Evolutionary conservation across 2,329 filamentous ascomycete genomes (phyloP).

Genomic region (Fusarium lateritium): DNA sequence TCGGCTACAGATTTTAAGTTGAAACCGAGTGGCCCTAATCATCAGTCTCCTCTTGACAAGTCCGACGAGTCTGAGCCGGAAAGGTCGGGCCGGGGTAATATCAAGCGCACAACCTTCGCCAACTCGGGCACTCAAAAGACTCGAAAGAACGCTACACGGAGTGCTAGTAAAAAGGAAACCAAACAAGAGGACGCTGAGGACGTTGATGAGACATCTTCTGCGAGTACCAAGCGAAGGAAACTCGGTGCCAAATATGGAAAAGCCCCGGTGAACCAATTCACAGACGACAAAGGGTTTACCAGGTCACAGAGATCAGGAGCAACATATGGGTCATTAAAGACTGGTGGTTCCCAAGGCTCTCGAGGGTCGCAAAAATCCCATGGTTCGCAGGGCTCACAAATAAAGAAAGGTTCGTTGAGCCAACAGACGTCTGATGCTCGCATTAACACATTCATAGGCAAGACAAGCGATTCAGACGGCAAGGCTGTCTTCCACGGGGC

Average conservation of each 20-base stretch:
- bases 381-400: conserved; percentile 46
- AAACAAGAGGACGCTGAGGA: background rate
- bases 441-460: conserved; percentile 22
- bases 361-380: conserved; percentile 33
- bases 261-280: conserved; percentile 45
- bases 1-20: conserved; percentile 6
- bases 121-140: conserved; percentile 4
- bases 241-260: conserved; percentile 9
- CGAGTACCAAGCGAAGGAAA: conserved; percentile 39
- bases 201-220: conserved; percentile 8
- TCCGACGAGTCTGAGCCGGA: conserved; percentile 50
- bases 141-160: conserved; percentile 15
- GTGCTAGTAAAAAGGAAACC: conserved; percentile 6
- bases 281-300: conserved; percentile 45
- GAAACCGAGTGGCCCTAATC: background rate
- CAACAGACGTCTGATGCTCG: background rate
- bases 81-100: conserved; percentile 48
- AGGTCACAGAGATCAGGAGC: conserved; percentile 33
- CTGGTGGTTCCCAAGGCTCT: conserved; percentile 42
- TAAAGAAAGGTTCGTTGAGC: conserved; percentile 38
- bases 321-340: conserved; percentile 48
- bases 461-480: background rate
- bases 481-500: background rate
- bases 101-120: conserved; percentile 54
- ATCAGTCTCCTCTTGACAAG: conserved; percentile 3